These are phyloP conservation scores for Serendipita vermifera DNA, from an alignment of 768 basidiomycete species.

Conservation along the genomic window DNA sequence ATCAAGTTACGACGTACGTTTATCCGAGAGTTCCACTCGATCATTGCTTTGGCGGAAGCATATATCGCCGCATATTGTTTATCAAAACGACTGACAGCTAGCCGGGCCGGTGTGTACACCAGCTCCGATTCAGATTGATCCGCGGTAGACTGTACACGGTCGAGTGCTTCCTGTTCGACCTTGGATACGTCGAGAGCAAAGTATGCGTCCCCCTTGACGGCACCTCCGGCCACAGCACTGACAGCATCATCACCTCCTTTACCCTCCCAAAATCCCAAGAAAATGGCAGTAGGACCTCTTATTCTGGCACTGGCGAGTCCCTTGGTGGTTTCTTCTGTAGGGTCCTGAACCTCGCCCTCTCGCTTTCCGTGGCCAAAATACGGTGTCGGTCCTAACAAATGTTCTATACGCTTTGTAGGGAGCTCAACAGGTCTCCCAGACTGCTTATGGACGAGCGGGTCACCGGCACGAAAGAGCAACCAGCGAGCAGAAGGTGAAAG, in stretches of 20 bases:
- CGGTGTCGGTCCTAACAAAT: conserved; percentile 52
- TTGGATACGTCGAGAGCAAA: conserved; percentile 69
- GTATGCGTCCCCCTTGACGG: conserved; percentile 69
- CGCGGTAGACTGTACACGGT: conserved; percentile 24
- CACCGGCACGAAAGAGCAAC: conserved; percentile 61
- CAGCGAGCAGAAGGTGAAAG: conserved; percentile 50
- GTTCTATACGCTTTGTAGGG: conserved; percentile 45
- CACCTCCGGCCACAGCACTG: conserved; percentile 35
- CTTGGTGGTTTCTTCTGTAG: conserved; percentile 18
- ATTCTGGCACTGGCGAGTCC: conserved; percentile 46
- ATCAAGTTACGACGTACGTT: conserved; percentile 35
- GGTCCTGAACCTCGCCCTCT: conserved; percentile 23
- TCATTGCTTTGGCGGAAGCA: conserved; percentile 63
- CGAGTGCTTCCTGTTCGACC: conserved; percentile 20
- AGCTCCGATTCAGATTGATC: conserved; percentile 24
- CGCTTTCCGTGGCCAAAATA: conserved; percentile 59
- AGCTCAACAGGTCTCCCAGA: conserved; percentile 37
- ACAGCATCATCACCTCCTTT: conserved; percentile 47
- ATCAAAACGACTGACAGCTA: conserved; percentile 43
- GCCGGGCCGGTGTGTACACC: conserved; percentile 54
- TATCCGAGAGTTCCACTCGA: conserved; percentile 89
- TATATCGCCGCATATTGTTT: conserved; percentile 60
- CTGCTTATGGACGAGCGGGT: conserved; percentile 43
- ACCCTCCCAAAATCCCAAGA: conserved; percentile 64
- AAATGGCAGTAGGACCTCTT: conserved; percentile 49